Evolutionary conservation across 2,329 filamentous ascomycete species (phyloP).

Genomic region (Penicillium italicum): DNA sequence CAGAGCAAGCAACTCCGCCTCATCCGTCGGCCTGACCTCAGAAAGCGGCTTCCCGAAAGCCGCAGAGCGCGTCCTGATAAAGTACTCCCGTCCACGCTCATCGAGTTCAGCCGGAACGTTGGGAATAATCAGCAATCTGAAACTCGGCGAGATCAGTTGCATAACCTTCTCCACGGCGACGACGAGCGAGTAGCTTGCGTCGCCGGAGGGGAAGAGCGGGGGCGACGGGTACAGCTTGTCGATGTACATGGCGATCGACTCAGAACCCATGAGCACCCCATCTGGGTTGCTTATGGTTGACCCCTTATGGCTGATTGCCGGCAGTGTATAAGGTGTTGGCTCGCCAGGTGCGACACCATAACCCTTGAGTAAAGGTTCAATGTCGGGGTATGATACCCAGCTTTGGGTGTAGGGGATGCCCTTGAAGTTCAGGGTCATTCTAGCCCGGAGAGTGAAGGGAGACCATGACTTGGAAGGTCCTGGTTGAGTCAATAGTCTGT

Average conservation of each 20-base stretch:
- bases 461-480: slow-evolving; percentile 31
- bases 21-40: slow-evolving; percentile 28
- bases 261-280: slow-evolving; percentile 34
- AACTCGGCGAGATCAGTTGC: not conserved
- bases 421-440: slow-evolving; percentile 28
- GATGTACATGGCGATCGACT: slow-evolving; percentile 32
- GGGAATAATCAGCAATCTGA: slow-evolving; percentile 21
- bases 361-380: slow-evolving; percentile 26
- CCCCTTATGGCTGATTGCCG: slow-evolving; percentile 31
- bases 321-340: slow-evolving; percentile 29
- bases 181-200: slow-evolving; percentile 33
- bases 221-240: slow-evolving; percentile 30
- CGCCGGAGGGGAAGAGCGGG: slow-evolving; percentile 33
- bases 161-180: slow-evolving; percentile 20
- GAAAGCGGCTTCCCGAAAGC: slow-evolving; percentile 28
- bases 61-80: slow-evolving; percentile 27
- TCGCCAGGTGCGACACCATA: slow-evolving; percentile 23
- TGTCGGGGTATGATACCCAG: slow-evolving; percentile 27
- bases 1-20: slow-evolving; percentile 16
- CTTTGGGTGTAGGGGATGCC: slow-evolving; percentile 28
- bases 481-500: slow-evolving; percentile 11
- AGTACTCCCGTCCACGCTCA: slow-evolving; percentile 30
- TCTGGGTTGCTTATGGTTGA: slow-evolving; percentile 23
- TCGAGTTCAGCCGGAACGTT: slow-evolving; percentile 26
- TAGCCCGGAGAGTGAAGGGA: slow-evolving; percentile 26